phyloP scores from a whole-genome alignment of 257 asterid genomes.

The Nicotiana tabacum region DNA sequence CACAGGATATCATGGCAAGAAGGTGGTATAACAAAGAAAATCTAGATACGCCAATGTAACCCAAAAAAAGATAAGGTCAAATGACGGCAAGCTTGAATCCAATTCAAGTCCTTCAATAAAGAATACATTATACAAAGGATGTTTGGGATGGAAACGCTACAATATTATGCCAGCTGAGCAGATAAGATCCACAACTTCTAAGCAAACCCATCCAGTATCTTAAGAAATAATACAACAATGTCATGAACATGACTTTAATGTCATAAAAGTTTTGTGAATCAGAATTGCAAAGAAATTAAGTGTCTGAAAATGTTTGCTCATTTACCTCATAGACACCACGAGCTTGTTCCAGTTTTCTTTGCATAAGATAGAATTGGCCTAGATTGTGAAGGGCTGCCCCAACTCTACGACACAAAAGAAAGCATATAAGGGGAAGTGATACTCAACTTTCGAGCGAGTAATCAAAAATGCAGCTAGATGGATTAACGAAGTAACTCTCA shows the following conservation, averaged over 20 bases:
- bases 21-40: background rate
- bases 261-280: background rate
- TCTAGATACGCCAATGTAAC: background rate
- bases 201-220: background rate
- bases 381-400: constrained; percentile 97
- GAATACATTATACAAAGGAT: background rate
- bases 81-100: background rate
- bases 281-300: background rate
- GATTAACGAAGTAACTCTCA: background rate
- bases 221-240: background rate
- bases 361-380: constrained; percentile 75
- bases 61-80: background rate
- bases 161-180: background rate
- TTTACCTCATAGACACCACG: constrained; percentile 78
- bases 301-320: background rate
- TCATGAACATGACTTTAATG: background rate
- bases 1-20: background rate
- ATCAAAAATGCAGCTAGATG: background rate
- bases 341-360: constrained; percentile 61
- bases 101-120: background rate
- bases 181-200: background rate
- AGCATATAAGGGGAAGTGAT: background rate
- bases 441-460: constrained; percentile 10
- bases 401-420: constrained; percentile 45
- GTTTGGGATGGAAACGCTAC: background rate